Base-by-base conservation (phyloP, 768 basidiomycete species). In the Trichaptum fuscoviolaceum region DNA sequence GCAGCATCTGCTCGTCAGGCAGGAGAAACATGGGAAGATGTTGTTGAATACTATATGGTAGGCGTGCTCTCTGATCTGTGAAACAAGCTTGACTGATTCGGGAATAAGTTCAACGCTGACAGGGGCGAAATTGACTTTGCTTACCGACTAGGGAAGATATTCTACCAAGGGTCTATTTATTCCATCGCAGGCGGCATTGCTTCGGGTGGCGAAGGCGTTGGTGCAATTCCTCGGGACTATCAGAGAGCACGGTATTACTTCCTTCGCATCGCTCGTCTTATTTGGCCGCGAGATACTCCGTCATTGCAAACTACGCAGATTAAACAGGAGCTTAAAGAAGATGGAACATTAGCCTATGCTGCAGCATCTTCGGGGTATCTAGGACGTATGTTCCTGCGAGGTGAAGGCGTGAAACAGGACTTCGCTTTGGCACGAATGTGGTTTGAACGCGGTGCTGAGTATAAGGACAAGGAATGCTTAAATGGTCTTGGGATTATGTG, bases 91-190 rank as follows among this genome's bases (percentile, higher is more conserved):
- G 57, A n/a, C 58, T 67, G 52, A 67, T 42, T 30, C 66, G 42
- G 70, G 70, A 62, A 67, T 10, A 64, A 96, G 91, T 99, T 96
- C 77, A 97, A 98, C 63, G 93, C 96, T 7, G 95, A 98, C 71
- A 87, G 95, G 27, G 94, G 93, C 27, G 93, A 95, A 70, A 86
- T 86, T 63, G 88, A 90, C 69, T 96, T 93, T 74, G 94, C 95
- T 1, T 95, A 92, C 76, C 87, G 93, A 18, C 84, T 99, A 1
- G 97, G 95, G n/a, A 90, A 93, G 77, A 92, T 99, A 10, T 96
- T 91, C 78, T 99, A 99, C 73, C 92, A 95, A 73, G 97, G 97
- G 20, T 95, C 92, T 66, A 91, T 98, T 36, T 98, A 97, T 72
- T 82, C 85, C 6, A 80, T 86, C 10, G 76, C 82, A 17, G 94